Evolutionary conservation across 2,329 filamentous ascomycete genomes (phyloP), one percentile per base, ranked within the genome.

Genomic region (Sclerotinia spermophila): DNA sequence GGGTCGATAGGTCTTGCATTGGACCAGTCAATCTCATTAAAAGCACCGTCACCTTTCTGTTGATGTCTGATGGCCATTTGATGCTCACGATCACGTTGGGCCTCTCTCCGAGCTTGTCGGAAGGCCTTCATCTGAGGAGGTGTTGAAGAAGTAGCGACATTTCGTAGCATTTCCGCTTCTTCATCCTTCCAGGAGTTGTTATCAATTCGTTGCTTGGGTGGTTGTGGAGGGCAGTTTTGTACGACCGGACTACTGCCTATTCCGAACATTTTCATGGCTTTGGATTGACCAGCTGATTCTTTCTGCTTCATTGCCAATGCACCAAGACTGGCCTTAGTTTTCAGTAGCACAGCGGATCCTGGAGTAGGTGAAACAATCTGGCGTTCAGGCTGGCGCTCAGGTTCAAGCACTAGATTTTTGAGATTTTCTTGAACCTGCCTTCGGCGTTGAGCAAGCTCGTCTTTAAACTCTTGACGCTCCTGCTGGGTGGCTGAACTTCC

Each of bases 391-490:
- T 33, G 84, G 82, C 58, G 82, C 30, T 72, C 83, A 61, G 92
- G 89, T 3, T 85, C 85, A 75, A 92, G 90, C 0, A 87, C 88
- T 73, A 89, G 90, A 0, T 87, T 90, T 11, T 88, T 91, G 59
- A 94, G 82, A 74, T 88, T 90, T 79, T 94, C 91, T 67, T 92
- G 89, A 11, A 94, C 90, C 1, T 90, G 86, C 42, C 87, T 87
- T 69, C 91, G 88, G 24, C 91, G 87, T 73, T 89, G 86, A 2
- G 90, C 91, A 53, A 94, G 84, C 76, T 93, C 90, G 67, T 85
- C 88, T 27, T 90, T 89, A 77, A 94, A 94, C 40, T 92, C 91
- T 67, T 92, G 88, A 6, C 86, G 84, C 67, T 90, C 88, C 40
- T 84, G 82, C 60, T 85, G 82, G 19, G 83, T 85, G 58, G 84